Base-by-base conservation (phyloP, 2,329 filamentous ascomycete genomes). In the Chrysoporthe puriensis region DNA sequence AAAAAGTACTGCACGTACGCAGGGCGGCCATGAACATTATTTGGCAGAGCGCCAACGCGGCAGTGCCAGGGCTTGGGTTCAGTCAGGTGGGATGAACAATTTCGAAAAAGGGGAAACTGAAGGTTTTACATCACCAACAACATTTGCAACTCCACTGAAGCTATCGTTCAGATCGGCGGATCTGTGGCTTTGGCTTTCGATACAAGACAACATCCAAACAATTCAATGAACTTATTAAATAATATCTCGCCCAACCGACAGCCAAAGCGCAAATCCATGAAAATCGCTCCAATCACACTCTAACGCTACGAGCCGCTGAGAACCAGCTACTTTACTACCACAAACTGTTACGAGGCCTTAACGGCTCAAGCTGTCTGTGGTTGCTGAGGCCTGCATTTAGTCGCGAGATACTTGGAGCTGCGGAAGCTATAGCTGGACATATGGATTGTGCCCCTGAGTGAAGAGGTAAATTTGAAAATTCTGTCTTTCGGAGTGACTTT, bases 1-100 rank as follows among this genome's bases (percentile, higher is more conserved):
- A 18, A 26, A 26, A 26, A 34, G 36, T 18, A 42, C 7, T 48
- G 63, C 43, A 58, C 56, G 34, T 21, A 65, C 13, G n/a, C 63
- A 59, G 34, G 63, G 63, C 63, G 63, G 54, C 63, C 43, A 50
- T 4, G 32, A 60, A 36, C 18, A 65, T 42, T n/a, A 42, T 50
- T n/a, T 65, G 63, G 63, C 56, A 42, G 63, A 65, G 63, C 63
- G 63, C 63, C 63, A 60, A 52, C 52, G 54, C 32, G 44, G 63
- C 54, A 64, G 14, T 60, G 42, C 43, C 21, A 48, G 42, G 36
- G 26, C 16, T 40, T 14, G 16, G 57, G n/a, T 60, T 11, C 21
- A 40, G 40, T 60, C 36, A 44, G 18, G 40, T 32, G 11, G 21
- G 21, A 21, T 42, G 3, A 36, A 16, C 40, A 2, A 44, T n/a